Percentiles rank a stretch among this genome's conserved stretches.
Evolutionary conservation across 75 land plant genomes (phyloP).

Genomic region (Cunninghamia lanceolata): DNA sequence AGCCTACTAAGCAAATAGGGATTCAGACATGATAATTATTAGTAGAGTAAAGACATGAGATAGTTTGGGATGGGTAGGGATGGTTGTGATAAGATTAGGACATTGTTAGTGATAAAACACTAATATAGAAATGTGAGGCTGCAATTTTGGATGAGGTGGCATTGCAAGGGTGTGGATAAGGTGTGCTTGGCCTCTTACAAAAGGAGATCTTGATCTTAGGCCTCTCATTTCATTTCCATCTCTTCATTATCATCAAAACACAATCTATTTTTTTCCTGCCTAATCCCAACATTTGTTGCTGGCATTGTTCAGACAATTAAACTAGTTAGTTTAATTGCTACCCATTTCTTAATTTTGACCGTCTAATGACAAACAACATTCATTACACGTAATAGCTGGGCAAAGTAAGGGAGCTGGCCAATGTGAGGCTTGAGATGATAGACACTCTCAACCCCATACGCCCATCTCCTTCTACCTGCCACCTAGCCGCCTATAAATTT

Average conservation of each 20-base stretch:
- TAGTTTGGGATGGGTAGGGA: not conserved
- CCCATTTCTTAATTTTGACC: not conserved
- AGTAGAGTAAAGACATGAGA: not conserved
- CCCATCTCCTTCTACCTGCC: not conserved
- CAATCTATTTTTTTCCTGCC: not conserved
- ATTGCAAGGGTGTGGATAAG: not conserved
- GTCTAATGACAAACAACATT: too few relatives aligned
- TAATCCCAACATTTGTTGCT: not conserved
- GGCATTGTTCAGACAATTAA: not conserved
- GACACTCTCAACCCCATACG: not conserved
- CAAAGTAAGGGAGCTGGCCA: not conserved
- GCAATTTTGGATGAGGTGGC: constrained; percentile 5
- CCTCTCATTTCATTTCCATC: constrained; percentile 1
- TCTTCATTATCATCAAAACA: not conserved
- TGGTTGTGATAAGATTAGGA: not conserved
- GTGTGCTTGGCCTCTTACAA: not conserved
- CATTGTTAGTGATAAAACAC: not conserved
- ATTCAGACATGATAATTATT: not conserved
- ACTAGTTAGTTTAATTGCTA: not conserved
- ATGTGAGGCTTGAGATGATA: too few relatives aligned
- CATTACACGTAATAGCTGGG: too few relatives aligned
- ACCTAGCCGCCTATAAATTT: not conserved
- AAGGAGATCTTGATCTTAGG: not conserved
- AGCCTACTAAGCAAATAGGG: not conserved
- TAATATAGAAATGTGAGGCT: constrained; percentile 6